These are phyloP conservation scores for Aspergillus sp. DNA, from an alignment of 2,329 filamentous ascomycete genomes.

Conservation along the genomic window DNA sequence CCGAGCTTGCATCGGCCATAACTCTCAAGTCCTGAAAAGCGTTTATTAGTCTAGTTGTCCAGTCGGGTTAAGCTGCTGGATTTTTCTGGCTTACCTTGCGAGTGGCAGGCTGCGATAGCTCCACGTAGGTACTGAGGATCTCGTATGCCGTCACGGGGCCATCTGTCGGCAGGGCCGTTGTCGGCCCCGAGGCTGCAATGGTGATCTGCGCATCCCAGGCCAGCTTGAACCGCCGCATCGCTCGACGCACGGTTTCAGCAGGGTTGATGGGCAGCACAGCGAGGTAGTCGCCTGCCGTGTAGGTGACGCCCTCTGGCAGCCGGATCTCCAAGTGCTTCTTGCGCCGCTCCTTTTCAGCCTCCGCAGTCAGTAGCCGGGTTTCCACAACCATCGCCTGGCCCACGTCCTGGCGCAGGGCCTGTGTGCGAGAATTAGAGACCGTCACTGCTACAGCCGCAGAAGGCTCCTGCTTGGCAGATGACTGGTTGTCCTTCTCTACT, in stretches of 20 bases:
- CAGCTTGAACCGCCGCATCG: slow-evolving; percentile 66
- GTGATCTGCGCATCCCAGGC: slow-evolving; percentile 67
- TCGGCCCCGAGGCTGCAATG: slow-evolving; percentile 52
- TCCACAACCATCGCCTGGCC: slow-evolving; percentile 57
- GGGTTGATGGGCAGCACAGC: slow-evolving; percentile 74
- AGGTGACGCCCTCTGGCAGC: slow-evolving; percentile 67
- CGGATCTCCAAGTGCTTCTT: slow-evolving; percentile 71
- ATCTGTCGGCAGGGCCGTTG: slow-evolving; percentile 55
- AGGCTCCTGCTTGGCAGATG: neutral
- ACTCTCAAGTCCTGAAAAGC: slow-evolving; percentile 49
- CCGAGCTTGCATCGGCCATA: slow-evolving; percentile 50
- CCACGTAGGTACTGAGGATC: slow-evolving; percentile 71
- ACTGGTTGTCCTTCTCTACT: neutral
- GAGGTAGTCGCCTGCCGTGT: slow-evolving; percentile 77
- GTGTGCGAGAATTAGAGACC: slow-evolving; percentile 24
- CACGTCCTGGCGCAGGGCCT: slow-evolving; percentile 45
- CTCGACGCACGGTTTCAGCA: slow-evolving; percentile 63
- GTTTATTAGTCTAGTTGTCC: neutral
- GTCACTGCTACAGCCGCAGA: neutral
- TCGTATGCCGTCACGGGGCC: slow-evolving; percentile 64
- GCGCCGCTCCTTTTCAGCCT: slow-evolving; percentile 47
- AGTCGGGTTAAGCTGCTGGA: neutral
- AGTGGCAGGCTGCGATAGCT: slow-evolving; percentile 65
- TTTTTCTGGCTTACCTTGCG: neutral
- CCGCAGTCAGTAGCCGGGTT: slow-evolving; percentile 56